These are phyloP conservation scores for Insectozyma bohioensis DNA, from an alignment of 1,139 yeast genomes.

Conservation along the genomic window DNA sequence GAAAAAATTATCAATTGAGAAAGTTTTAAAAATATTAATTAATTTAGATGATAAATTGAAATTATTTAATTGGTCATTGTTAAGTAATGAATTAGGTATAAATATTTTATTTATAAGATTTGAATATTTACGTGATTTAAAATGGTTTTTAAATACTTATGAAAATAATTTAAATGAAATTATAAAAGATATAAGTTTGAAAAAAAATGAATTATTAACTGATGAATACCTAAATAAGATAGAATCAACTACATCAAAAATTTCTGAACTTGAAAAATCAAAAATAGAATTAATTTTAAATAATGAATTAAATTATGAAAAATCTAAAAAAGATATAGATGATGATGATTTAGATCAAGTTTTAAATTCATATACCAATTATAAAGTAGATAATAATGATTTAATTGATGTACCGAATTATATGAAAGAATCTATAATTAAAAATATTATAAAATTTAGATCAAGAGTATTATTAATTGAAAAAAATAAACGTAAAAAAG, in stretches of 20 bases:
- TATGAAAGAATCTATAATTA: conserved; percentile 55
- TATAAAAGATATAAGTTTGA: conserved; percentile 3
- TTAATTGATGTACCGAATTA: conserved; percentile 62
- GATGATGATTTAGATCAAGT: conserved; percentile 39
- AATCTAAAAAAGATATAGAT: conserved; percentile 21
- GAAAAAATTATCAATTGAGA: conserved; percentile 29
- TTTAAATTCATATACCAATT: conserved; percentile 36
- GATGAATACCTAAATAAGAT: conserved; percentile 1
- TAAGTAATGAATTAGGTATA: conserved; percentile 28
- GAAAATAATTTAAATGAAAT: conserved; percentile 2
- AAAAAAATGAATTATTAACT: conserved; percentile 6
- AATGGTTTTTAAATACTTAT: conserved; percentile 15
- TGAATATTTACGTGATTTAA: conserved; percentile 15
- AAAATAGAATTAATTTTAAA: conserved; percentile 19
- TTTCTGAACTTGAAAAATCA: conserved; percentile 9
- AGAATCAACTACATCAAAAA: conserved; percentile 1
- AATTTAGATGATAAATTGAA: conserved; percentile 1
- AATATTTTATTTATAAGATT: conserved; percentile 30
- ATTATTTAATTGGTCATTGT: conserved; percentile 27
- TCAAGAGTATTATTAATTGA: conserved; percentile 60
- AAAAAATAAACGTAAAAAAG: conserved; percentile 52
- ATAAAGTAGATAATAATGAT: conserved; percentile 60
- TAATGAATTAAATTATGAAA: conserved; percentile 22
- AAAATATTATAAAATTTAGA: conserved; percentile 62
- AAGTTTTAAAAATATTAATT: conserved; percentile 20